Conservation (phyloP, 495 filamentous ascomycete genomes). For the Pyrenula massariospora region DNA sequence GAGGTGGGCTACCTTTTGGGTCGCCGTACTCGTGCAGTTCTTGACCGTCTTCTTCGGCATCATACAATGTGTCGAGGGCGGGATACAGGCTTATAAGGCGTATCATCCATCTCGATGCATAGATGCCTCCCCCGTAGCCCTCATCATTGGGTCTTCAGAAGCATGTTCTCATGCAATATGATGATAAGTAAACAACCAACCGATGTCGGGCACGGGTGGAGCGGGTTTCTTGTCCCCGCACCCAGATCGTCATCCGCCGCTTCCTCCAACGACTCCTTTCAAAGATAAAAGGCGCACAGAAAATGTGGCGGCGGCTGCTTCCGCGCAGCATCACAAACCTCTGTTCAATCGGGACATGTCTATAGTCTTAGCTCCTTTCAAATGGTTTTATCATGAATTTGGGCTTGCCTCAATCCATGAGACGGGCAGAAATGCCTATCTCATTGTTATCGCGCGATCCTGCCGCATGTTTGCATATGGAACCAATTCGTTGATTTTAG, state of each 20-base stretch:
- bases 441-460: neutral
- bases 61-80: constrained; percentile 34
- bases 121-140: too few relatives aligned
- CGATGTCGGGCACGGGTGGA: too few relatives aligned
- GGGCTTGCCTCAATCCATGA: neutral
- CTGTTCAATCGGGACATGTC: too few relatives aligned
- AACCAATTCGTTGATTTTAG: neutral
- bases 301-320: too few relatives aligned
- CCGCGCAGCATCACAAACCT: too few relatives aligned
- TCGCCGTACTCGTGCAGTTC: constrained; percentile 19
- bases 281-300: too few relatives aligned
- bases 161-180: too few relatives aligned
- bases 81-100: constrained; percentile 29
- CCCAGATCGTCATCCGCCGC: too few relatives aligned
- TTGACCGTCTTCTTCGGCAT: constrained; percentile 40
- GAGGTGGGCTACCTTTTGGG: constrained; percentile 46
- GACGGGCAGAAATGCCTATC: neutral
- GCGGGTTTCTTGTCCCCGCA: too few relatives aligned
- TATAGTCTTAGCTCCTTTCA: neutral
- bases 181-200: too few relatives aligned
- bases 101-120: constrained; percentile 9
- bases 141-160: too few relatives aligned
- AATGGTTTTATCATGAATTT: neutral
- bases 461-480: neutral
- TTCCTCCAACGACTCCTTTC: too few relatives aligned